These are phyloP conservation scores for Endocladia muricata DNA, from an alignment of 31 red algal species.

Conservation along the genomic window DNA sequence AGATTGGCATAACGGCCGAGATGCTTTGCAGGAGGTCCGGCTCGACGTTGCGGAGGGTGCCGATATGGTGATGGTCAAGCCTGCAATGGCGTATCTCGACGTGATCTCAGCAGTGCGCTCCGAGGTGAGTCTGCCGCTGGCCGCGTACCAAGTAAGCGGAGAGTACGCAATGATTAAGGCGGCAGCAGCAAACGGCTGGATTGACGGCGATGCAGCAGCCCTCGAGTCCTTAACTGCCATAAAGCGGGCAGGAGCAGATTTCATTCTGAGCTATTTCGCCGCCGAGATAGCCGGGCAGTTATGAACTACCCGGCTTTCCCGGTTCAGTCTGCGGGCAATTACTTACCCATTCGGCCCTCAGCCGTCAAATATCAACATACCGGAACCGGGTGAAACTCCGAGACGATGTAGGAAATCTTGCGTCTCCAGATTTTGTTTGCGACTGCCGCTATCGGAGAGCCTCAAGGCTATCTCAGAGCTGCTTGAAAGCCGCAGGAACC, in stretches of 20 bases:
- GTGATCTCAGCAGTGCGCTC: not conserved
- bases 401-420: too few relatives aligned
- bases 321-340: too few relatives aligned
- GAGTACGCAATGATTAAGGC: slow-evolving; percentile 12
- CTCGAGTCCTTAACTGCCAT: not conserved
- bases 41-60: slow-evolving; percentile 7
- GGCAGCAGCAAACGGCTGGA: not conserved
- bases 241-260: not conserved
- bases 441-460: too few relatives aligned
- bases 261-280: not conserved
- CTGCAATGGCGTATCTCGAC: not conserved
- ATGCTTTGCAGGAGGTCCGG: not conserved
- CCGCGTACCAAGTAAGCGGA: slow-evolving; percentile 2
- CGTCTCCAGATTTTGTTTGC: too few relatives aligned
- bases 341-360: too few relatives aligned
- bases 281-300: not conserved
- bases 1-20: not conserved
- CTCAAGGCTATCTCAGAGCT: too few relatives aligned
- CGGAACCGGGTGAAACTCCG: too few relatives aligned
- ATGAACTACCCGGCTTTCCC: too few relatives aligned
- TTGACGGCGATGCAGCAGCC: not conserved
- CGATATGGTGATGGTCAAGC: slow-evolving; percentile 14
- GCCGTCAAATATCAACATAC: too few relatives aligned
- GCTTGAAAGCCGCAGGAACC: too few relatives aligned
- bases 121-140: not conserved